Conservation (phyloP, 306 rosid genomes). For the Ziziphus jujuba region DNA sequence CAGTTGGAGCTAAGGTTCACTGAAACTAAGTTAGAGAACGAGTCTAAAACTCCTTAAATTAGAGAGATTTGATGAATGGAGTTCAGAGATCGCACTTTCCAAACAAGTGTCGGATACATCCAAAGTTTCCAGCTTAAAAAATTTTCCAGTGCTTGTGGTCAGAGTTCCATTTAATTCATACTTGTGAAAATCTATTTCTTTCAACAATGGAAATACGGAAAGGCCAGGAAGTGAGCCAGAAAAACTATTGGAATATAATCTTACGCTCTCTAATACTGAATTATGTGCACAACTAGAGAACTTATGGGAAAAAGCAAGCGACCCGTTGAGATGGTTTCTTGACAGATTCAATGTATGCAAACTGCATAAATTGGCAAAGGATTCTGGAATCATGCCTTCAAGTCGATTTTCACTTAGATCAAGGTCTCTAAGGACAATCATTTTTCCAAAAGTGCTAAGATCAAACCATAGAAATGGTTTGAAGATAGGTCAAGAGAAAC, state of each 20-base stretch:
- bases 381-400: too few relatives aligned
- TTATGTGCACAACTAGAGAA: background rate
- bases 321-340: background rate
- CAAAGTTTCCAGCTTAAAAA: accelerated
- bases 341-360: background rate
- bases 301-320: background rate
- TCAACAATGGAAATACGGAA: background rate
- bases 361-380: background rate
- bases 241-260: too few relatives aligned
- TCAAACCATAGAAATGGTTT: background rate
- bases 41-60: background rate
- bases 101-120: background rate
- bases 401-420: too few relatives aligned
- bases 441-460: background rate
- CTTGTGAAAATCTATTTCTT: background rate
- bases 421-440: too few relatives aligned
- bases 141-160: background rate
- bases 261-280: too few relatives aligned
- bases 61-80: background rate
- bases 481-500: background rate
- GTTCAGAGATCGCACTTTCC: background rate
- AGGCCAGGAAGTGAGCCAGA: background rate
- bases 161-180: slow-evolving; percentile 16
- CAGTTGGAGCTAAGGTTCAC: too few relatives aligned
- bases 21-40: too few relatives aligned